Conservation (phyloP, 768 basidiomycete genomes). For the Boletus rufocinnamomeus region DNA sequence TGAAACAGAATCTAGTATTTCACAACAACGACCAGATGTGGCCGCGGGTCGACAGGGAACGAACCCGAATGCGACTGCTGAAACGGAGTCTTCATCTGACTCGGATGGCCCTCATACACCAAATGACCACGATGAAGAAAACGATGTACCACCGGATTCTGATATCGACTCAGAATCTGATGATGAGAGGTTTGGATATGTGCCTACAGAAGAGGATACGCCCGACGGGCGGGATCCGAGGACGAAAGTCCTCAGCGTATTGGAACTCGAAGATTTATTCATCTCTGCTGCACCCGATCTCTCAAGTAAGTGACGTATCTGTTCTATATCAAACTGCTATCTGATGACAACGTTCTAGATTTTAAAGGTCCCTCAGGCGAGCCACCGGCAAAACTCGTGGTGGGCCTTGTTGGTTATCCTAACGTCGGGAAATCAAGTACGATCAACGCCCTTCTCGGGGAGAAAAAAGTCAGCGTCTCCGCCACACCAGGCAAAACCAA, state of each 20-base stretch:
- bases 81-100: slow-evolving; percentile 36
- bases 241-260: slow-evolving; percentile 77
- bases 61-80: not conserved
- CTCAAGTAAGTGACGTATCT: slow-evolving; percentile 48
- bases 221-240: slow-evolving; percentile 59
- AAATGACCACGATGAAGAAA: slow-evolving; percentile 34
- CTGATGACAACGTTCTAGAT: slow-evolving; percentile 41
- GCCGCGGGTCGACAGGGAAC: not conserved
- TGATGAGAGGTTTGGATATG: slow-evolving; percentile 46
- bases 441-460: slow-evolving; percentile 93
- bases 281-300: slow-evolving; percentile 68
- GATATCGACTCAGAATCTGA: slow-evolving; percentile 35
- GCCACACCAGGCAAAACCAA: slow-evolving; percentile 98
- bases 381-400: slow-evolving; percentile 62
- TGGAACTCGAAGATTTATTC: slow-evolving; percentile 88
- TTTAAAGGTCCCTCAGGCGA: slow-evolving; percentile 62
- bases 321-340: not conserved
- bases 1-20: slow-evolving; percentile 25
- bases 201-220: slow-evolving; percentile 55
- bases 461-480: slow-evolving; percentile 98
- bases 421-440: slow-evolving; percentile 99
- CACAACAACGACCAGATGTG: slow-evolving; percentile 4
- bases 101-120: slow-evolving; percentile 31
- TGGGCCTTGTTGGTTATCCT: slow-evolving; percentile 96
- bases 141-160: slow-evolving; percentile 26